Evolutionary conservation across 805 yeast genomes (phyloP), one percentile per base, ranked within the genome.

Genomic region (Saccharomycopsis olivae): DNA sequence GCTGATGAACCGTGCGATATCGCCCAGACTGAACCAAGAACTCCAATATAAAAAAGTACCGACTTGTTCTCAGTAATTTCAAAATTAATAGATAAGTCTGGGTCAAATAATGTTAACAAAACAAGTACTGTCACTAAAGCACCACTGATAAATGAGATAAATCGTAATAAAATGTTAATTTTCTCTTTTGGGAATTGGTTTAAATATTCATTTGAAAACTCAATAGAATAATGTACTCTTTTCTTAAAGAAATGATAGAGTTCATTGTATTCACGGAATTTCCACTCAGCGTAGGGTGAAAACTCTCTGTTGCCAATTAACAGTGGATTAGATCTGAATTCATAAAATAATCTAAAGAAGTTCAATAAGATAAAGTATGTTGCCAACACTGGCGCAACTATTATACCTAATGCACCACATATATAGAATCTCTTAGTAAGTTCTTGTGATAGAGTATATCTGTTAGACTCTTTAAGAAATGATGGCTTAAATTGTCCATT

Each of bases 241-340:
- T 78, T 76, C 41, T 76, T 75, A 59, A 92, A 92, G 20, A 89
- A 68, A 58, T 92, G 98, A 33, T 85, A 85, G 6, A 92, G 66
- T 55, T 92, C 99, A 58, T 92, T 92, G 55, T 82, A 85, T 53
- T 92, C 99, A 41, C 99, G 66, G 52, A 92, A 71, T 55, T 80
- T 85, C 97, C 97, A 92, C 52, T 83, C 88, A 0, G 97, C 96
- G 59, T 73, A 74, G 0, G 96, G 96, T 0, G 97, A 85, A 54
- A 86, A 92, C 51, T 87, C 94, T 35, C 98, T 65, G 2, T 87
- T 68, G 4, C 86, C 80, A 40, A 92, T 66, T 9, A 86, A 66
- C 1, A 87, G 75, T 0, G 98, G 98, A 40, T 89, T 82, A 32
- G 83, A 74, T 54, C 84, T 83, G 56, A 83, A 87, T 58, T 89